Percentiles rank a stretch among this genome's conserved stretches.
Conservation (phyloP, 2,329 filamentous ascomycete genomes). For the Gliomastix tumulicola region DNA sequence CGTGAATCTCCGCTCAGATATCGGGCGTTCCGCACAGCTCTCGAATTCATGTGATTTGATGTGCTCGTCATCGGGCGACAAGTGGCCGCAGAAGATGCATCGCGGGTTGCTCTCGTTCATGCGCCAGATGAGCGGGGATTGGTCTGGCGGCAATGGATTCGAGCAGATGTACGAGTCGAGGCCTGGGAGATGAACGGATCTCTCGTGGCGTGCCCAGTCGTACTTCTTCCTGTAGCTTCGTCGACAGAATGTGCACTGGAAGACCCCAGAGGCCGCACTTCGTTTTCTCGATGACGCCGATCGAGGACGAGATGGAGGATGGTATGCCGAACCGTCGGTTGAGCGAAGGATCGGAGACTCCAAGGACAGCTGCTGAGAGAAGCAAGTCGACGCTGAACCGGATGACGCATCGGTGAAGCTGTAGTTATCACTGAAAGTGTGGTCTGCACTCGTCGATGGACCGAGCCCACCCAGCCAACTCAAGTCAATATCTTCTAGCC, state of each 20-base stretch:
- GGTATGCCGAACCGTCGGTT: no score
- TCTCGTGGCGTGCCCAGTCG: conserved; percentile 33
- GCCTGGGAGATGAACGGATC: conserved; percentile 37
- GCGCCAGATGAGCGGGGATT: conserved; percentile 38
- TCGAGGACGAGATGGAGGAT: no score
- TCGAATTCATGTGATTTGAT: conserved; percentile 31
- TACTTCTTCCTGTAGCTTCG: conserved; percentile 5
- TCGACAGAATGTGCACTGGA: conserved; percentile 5
- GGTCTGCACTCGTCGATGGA: no score
- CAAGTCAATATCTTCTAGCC: no score
- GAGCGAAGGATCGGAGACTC: no score
- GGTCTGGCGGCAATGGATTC: conserved; percentile 20
- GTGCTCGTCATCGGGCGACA: conserved; percentile 23
- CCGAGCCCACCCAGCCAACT: no score
- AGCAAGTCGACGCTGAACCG: conserved; percentile 17
- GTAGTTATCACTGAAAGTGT: conserved; percentile 6
- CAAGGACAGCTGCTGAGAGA: conserved; percentile 11
- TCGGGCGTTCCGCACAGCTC: conserved; percentile 39
- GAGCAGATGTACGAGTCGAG: conserved; percentile 42
- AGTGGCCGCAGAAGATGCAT: conserved; percentile 29
- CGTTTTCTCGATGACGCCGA: conserved; percentile 1
- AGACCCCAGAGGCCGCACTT: neutral
- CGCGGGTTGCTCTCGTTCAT: conserved; percentile 33
- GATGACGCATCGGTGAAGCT: conserved; percentile 11
- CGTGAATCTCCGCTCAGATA: conserved; percentile 31